phyloP scores from a whole-genome alignment of 2,329 filamentous ascomycete species.

The Botrytis medusae region DNA sequence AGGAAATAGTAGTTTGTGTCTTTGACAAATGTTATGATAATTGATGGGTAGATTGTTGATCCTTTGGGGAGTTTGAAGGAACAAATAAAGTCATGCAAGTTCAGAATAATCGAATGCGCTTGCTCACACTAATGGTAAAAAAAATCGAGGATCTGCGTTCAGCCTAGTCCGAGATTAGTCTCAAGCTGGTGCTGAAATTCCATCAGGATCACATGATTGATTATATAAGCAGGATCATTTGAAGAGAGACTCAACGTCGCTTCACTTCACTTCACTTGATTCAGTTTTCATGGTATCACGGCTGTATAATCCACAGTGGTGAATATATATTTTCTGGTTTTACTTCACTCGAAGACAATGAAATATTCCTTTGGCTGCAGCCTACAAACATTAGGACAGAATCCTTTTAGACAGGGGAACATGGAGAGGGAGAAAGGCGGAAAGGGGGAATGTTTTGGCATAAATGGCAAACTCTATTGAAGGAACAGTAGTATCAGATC shows the following conservation, averaged over 20 bases:
- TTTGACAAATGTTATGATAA: slow-evolving; percentile 12
- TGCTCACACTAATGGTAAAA: not conserved
- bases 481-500: not conserved
- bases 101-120: slow-evolving; percentile 3
- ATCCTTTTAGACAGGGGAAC: not conserved
- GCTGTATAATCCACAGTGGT: not conserved
- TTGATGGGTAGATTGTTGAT: not conserved
- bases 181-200: not conserved
- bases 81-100: slow-evolving; percentile 6
- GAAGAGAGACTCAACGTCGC: slow-evolving; percentile 2
- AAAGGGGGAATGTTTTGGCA: not conserved
- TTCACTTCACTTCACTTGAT: not conserved
- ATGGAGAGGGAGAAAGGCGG: not conserved
- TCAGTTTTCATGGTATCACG: too few species aligned
- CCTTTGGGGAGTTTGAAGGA: not conserved
- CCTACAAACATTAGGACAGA: not conserved
- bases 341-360: not conserved
- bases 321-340: not conserved
- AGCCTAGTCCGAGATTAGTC: not conserved
- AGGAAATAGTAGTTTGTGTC: slow-evolving; percentile 8
- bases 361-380: not conserved
- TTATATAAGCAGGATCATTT: not conserved
- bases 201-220: not conserved
- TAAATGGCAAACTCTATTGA: not conserved
- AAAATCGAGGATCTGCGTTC: slow-evolving; percentile 4